These are phyloP conservation scores for Starmerella apis DNA, from an alignment of 805 yeast species.

Conservation along the genomic window DNA sequence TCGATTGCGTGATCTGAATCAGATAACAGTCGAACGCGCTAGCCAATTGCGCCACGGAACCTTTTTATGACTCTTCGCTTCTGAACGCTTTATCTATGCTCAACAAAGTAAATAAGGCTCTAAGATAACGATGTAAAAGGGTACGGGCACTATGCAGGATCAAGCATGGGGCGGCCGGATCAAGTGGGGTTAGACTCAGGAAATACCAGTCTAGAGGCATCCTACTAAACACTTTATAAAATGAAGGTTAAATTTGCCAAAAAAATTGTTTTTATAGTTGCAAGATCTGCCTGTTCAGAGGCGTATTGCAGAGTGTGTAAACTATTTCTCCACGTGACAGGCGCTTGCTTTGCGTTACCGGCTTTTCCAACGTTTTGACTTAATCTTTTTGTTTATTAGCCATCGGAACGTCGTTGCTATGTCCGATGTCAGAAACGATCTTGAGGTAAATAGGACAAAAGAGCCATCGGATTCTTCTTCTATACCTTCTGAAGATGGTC, in stretches of 20 bases:
- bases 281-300: too few species aligned
- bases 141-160: background rate
- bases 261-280: too few species aligned
- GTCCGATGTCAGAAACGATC: background rate
- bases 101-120: background rate
- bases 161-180: background rate
- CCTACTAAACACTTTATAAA: too few species aligned
- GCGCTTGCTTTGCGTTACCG: too few species aligned
- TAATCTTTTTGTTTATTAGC: too few species aligned
- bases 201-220: too few species aligned
- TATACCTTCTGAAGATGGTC: background rate
- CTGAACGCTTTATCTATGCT: background rate
- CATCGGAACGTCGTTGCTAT: background rate
- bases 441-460: background rate
- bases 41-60: slow-evolving; percentile 28
- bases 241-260: too few species aligned
- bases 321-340: too few species aligned
- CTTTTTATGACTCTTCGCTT: background rate
- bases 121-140: too few species aligned
- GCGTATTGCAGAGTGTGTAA: too few species aligned
- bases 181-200: background rate
- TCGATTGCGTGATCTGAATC: slow-evolving; percentile 18
- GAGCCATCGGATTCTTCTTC: background rate
- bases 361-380: too few species aligned
- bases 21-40: slow-evolving; percentile 27